Evolutionary conservation across 1,139 yeast species (phyloP).

Genomic region (Protomyces lactucae-debilis): DNA sequence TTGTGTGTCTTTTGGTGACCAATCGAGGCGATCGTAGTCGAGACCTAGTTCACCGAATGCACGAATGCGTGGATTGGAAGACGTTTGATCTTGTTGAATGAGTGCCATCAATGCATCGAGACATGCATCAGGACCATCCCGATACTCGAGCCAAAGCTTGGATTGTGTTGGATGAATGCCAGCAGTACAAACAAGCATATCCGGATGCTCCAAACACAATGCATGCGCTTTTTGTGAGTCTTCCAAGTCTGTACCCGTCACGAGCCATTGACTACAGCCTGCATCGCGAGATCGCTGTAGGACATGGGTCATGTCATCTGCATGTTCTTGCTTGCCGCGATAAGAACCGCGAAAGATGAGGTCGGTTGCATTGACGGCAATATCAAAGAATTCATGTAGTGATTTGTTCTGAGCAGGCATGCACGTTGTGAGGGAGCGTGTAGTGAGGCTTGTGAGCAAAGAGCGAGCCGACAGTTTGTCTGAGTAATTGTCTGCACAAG

Average conservation of each 20-base stretch:
- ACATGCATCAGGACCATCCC: conserved; percentile 35
- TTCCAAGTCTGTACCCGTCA: conserved; percentile 73
- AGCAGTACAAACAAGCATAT: conserved; percentile 53
- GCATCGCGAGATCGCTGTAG: conserved; percentile 60
- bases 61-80: conserved; percentile 37
- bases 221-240: conserved; percentile 55
- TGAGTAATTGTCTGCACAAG: too few species aligned
- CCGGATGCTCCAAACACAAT: conserved; percentile 42
- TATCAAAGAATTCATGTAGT: conserved; percentile 21
- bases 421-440: too few species aligned
- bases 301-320: conserved; percentile 59
- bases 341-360: conserved; percentile 79
- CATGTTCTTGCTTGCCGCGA: conserved; percentile 64
- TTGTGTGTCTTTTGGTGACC: conserved; percentile 66
- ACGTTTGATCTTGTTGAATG: conserved; percentile 47
- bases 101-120: conserved; percentile 49
- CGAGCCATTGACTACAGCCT: conserved; percentile 63
- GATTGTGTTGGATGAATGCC: conserved; percentile 74
- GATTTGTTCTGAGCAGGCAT: not conserved
- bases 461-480: too few species aligned
- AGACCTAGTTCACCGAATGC: conserved; percentile 42
- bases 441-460: too few species aligned
- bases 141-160: conserved; percentile 1
- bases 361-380: conserved; percentile 63
- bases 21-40: conserved; percentile 84